A percentile compares a stretch with the other conserved stretches of the same genome.
Evolutionary conservation across 140 eudicot species (phyloP).

Genomic region (Oenanthe javanica): DNA sequence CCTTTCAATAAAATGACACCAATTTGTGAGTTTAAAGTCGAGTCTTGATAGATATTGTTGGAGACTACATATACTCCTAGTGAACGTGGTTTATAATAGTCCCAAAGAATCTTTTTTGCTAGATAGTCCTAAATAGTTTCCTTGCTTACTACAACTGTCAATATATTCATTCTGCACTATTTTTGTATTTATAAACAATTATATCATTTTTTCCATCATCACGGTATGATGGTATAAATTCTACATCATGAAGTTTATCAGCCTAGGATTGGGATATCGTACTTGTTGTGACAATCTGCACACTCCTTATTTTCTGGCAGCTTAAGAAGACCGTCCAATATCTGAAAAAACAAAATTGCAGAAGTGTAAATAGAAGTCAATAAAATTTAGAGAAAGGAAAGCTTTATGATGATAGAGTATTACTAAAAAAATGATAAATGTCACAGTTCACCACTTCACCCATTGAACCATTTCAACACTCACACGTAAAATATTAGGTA

Average conservation of each 20-base stretch:
- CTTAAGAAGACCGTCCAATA: conserved; percentile 71
- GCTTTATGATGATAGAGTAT: not conserved
- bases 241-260: conserved; percentile 2
- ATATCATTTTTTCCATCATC: not conserved
- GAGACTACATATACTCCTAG: not conserved
- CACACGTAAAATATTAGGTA: not conserved
- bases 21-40: not conserved
- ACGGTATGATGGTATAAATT: not conserved
- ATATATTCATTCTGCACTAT: not conserved
- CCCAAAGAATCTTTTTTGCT: not conserved
- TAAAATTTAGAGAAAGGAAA: not conserved
- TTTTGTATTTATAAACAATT: not conserved
- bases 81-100: not conserved
- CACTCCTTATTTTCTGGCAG: conserved; percentile 83
- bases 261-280: conserved; percentile 10
- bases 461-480: not conserved
- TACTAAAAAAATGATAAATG: not conserved
- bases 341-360: conserved; percentile 20
- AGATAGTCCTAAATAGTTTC: not conserved
- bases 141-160: not conserved
- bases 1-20: not conserved
- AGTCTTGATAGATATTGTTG: not conserved
- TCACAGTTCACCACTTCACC: not conserved
- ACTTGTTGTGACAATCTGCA: conserved; percentile 77
- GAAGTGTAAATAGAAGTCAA: not conserved